These are phyloP conservation scores for Protostelium mycophagum DNA, from an alignment of 78 protist genomes.

Conservation along the genomic window DNA sequence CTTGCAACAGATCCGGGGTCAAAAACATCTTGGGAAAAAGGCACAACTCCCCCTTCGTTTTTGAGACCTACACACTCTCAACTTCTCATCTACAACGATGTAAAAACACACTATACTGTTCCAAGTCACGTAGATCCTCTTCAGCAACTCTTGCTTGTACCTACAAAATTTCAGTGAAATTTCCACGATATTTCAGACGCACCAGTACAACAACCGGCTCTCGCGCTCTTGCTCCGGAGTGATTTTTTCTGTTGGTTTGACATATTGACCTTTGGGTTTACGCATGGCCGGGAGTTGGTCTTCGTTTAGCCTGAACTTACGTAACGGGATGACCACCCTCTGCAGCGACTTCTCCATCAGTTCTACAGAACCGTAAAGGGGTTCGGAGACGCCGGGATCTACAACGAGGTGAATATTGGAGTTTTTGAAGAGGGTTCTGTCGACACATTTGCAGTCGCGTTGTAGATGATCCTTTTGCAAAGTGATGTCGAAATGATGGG, in stretches of 20 bases:
- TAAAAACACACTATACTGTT: neutral
- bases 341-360: neutral
- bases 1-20: neutral
- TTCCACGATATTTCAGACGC: no score
- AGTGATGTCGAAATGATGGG: neutral
- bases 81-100: neutral
- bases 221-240: neutral
- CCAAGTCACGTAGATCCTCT: neutral
- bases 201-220: neutral
- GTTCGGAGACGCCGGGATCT: no score
- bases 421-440: no score
- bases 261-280: slow-evolving; percentile 51
- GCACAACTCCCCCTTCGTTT: neutral
- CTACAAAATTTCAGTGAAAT: no score
- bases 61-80: neutral
- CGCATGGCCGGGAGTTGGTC: slow-evolving; percentile 41
- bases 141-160: neutral
- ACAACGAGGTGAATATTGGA: no score
- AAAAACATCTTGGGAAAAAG: neutral
- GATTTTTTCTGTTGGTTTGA: slow-evolving; percentile 52
- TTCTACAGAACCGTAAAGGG: neutral
- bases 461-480: no score
- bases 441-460: no score
- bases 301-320: neutral
- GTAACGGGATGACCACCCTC: neutral